Conservation (phyloP, 73 alveolate genomes). For the Breviolum minutum region DNA sequence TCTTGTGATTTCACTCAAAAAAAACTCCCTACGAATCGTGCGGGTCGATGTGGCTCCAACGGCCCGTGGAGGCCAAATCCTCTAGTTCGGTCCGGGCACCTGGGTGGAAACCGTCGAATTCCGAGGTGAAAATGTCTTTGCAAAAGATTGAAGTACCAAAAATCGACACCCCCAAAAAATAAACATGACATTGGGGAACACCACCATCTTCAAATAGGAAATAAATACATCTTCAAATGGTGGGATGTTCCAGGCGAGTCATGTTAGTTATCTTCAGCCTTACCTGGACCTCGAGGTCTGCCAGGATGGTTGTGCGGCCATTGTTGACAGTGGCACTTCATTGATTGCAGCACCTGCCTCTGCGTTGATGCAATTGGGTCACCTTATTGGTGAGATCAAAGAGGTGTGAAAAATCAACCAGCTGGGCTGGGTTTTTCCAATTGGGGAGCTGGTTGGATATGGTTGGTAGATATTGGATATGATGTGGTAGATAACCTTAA, state of each 20-base stretch:
- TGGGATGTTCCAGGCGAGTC: no score
- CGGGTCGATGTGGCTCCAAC: neutral
- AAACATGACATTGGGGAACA: no score
- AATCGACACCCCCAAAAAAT: neutral
- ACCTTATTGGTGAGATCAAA: conserved; percentile 48
- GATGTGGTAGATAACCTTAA: no score
- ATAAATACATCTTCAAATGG: neutral
- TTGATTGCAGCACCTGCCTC: conserved; percentile 91
- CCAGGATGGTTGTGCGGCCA: conserved; percentile 85
- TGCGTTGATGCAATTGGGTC: conserved; percentile 88
- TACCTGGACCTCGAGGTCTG: conserved; percentile 31
- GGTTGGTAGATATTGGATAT: no score
- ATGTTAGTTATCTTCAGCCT: neutral
- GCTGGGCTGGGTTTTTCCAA: neutral
- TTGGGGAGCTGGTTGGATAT: neutral
- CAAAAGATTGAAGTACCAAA: no score
- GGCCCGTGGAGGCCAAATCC: neutral
- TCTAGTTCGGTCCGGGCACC: conserved; percentile 12
- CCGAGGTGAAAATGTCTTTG: no score
- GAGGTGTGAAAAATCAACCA: conserved; percentile 22
- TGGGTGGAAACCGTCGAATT: neutral
- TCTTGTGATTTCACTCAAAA: no score
- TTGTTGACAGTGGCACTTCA: conserved; percentile 93
- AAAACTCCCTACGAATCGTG: no score
- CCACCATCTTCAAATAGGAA: neutral